Base-by-base conservation (phyloP, 2,329 filamentous ascomycete species). In the Aspergillus quadricinctus region DNA sequence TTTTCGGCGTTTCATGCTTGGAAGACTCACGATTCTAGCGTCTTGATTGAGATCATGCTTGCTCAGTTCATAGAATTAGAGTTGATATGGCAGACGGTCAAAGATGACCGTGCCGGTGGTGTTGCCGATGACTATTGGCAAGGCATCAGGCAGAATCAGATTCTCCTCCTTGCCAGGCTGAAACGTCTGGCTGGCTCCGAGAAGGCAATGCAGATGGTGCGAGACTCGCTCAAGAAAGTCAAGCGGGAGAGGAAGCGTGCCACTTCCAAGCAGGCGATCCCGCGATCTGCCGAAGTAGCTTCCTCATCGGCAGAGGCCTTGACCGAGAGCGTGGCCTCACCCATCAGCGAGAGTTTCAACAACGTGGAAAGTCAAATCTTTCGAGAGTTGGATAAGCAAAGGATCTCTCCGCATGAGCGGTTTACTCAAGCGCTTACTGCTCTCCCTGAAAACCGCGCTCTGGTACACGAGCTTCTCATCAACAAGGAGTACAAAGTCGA, bases 51-150 rank as follows among this genome's bases (percentile, higher is more conserved):
- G 61, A 85, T 84, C 41, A 87, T 88, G 85, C 76, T 88, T 19
- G 83, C 82, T 9, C 84, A 85, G 27, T 88, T 87, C 63, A 82
- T 86, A 43, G 84, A 86, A 65, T 74, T 88, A 19, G 85, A 88
- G 64, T 78, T 84, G 19, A 88, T 88, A 17, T 85, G 85, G 82
- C 84, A 87, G 68, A 84, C 83, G 2, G 84, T 87, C 57, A 87
- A 87, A 65, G 80, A 85, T 60, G 83, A 86, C 54, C 81, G 75
- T 25, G 78, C 80, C 8, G 85, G 84, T 48, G 81, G 83, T 53
- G 85, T 85, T 40, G 83, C 84, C 3, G 81, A 80, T 45, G 85
- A 88, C 56, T 88, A 87, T 64, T 78, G 80, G 37, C 79, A 85
- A 61, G 85, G 84, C n/a, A 87, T 88, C 57, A 78, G 83, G 25